These are phyloP conservation scores for Botrytis tulipae DNA, from an alignment of 2,329 filamentous ascomycete genomes.

Conservation along the genomic window DNA sequence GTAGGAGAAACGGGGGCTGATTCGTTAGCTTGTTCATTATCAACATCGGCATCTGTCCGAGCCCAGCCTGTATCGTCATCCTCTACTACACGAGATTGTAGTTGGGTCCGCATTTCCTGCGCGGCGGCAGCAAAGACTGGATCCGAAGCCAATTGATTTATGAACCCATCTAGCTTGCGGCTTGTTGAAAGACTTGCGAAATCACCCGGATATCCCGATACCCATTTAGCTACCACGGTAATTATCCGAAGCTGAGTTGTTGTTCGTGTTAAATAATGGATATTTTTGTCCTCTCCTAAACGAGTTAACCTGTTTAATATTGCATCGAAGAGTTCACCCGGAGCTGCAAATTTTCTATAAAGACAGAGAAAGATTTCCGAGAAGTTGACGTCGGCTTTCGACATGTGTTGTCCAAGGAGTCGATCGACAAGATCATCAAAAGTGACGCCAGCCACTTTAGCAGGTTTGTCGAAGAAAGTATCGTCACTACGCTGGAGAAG, in stretches of 20 bases:
- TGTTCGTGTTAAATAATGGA: constrained; percentile 72
- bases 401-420: constrained; percentile 77
- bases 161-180: constrained; percentile 71
- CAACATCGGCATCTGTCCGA: constrained; percentile 65
- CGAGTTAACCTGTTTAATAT: constrained; percentile 75
- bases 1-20: constrained; percentile 30
- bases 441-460: constrained; percentile 52
- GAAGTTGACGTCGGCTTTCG: constrained; percentile 87
- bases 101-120: constrained; percentile 76
- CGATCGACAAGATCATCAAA: constrained; percentile 80
- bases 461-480: constrained; percentile 52
- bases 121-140: constrained; percentile 82
- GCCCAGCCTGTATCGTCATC: constrained; percentile 95
- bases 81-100: constrained; percentile 70
- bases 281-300: constrained; percentile 62
- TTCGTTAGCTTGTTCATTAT: constrained; percentile 32
- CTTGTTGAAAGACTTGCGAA: constrained; percentile 78
- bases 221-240: constrained; percentile 84
- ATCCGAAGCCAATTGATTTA: constrained; percentile 69
- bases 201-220: constrained; percentile 85
- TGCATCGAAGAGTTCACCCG: constrained; percentile 71
- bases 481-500: constrained; percentile 67
- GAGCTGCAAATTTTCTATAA: constrained; percentile 90
- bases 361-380: constrained; percentile 84
- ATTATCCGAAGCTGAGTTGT: constrained; percentile 81